A percentile compares a stretch with the other conserved stretches of the same genome.
These are phyloP conservation scores for Sugiyamaella neomexicana DNA, from an alignment of 1,139 yeast species.

Conservation along the genomic window DNA sequence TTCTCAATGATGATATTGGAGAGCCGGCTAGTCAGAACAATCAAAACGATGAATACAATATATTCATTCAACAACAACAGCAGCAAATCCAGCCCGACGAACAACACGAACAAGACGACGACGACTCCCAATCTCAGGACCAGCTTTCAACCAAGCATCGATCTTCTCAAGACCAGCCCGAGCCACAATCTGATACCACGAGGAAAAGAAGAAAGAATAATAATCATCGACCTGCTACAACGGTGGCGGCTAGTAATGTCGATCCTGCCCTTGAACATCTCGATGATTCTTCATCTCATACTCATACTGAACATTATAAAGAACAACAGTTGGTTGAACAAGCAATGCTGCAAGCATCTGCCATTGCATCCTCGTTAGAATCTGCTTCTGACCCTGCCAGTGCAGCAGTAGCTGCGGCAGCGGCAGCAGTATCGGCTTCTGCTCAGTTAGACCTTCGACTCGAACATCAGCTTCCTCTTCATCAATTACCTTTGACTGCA, in stretches of 20 bases:
- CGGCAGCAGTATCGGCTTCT: not conserved
- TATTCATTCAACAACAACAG: conserved; percentile 16
- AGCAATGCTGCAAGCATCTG: conserved; percentile 35
- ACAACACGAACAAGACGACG: conserved; percentile 3
- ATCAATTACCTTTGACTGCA: too few species aligned
- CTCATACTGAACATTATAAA: conserved; percentile 20
- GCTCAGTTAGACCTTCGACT: conserved; percentile 3
- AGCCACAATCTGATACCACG: not conserved
- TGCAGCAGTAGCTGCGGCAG: conserved; percentile 12
- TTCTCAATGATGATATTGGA: conserved; percentile 26
- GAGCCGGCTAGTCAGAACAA: conserved; percentile 17
- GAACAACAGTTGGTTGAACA: conserved; percentile 32
- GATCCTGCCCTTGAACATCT: conserved; percentile 28
- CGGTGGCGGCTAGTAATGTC: conserved; percentile 19
- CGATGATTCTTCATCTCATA: conserved; percentile 17
- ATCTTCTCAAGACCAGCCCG: not conserved
- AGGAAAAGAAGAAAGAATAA: conserved; percentile 8
- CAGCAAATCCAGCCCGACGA: conserved; percentile 5
- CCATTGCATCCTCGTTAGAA: conserved; percentile 29
- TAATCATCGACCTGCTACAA: not conserved
- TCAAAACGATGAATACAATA: conserved; percentile 17
- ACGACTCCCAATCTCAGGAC: not conserved
- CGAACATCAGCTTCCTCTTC: conserved; percentile 5
- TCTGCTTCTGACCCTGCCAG: conserved; percentile 4
- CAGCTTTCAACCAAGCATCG: not conserved